A percentile compares a stretch with the other conserved stretches of the same genome.
phyloP scores from a whole-genome alignment of 768 basidiomycete genomes.

The Naganishia friedmannii region DNA sequence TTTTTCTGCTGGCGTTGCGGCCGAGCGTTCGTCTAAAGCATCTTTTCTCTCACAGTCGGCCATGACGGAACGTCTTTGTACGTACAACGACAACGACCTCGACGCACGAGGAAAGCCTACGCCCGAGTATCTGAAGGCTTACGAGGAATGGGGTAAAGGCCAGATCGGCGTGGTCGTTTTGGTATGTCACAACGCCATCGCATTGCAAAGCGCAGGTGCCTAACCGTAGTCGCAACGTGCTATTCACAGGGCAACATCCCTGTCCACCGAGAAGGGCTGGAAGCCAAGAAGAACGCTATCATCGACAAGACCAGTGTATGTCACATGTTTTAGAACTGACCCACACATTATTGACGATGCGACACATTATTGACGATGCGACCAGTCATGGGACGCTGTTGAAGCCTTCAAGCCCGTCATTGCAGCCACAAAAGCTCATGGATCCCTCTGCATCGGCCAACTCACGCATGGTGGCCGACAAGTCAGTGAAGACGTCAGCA shows the following conservation, averaged over 20 bases:
- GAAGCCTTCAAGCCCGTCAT: conserved; percentile 43
- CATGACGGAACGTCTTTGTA: conserved; percentile 50
- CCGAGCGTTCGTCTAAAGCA: neutral
- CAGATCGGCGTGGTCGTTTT: conserved; percentile 45
- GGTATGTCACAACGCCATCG: neutral
- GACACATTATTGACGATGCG: neutral
- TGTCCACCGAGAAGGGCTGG: conserved; percentile 38
- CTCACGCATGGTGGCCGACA: conserved; percentile 47
- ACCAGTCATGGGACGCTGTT: conserved; percentile 38
- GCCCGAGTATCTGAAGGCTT: conserved; percentile 42
- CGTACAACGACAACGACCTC: conserved; percentile 38
- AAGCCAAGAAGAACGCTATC: conserved; percentile 46
- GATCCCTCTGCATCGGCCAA: conserved; percentile 39
- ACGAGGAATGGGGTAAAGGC: conserved; percentile 49
- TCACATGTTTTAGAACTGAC: neutral
- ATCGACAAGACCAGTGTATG: conserved; percentile 37
- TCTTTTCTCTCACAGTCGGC: conserved; percentile 31
- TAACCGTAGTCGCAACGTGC: neutral
- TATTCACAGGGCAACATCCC: conserved; percentile 42
- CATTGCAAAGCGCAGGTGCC: neutral
- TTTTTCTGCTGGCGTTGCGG: neutral
- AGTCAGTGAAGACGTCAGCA: conserved; percentile 35
- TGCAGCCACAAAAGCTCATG: conserved; percentile 40
- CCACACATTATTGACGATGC: neutral
- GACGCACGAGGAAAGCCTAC: conserved; percentile 43